Evolutionary conservation across 1,284 basidiomycete genomes (phyloP).

Genomic region (Sporisorium scitamineum): DNA sequence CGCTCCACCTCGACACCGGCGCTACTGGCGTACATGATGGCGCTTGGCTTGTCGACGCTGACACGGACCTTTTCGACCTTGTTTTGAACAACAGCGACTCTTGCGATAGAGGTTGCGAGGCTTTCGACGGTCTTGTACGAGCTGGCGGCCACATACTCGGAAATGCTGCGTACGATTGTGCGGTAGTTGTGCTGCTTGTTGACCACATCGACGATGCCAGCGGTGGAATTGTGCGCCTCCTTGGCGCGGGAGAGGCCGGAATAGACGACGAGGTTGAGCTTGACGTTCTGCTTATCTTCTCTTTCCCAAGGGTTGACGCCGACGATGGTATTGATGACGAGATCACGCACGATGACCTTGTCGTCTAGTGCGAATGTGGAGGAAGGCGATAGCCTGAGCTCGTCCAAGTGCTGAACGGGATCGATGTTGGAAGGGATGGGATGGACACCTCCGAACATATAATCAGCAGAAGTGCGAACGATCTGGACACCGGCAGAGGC

Average conservation of each 20-base stretch:
- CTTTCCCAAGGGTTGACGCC: conserved; percentile 82
- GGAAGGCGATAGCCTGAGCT: conserved; percentile 42
- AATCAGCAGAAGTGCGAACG: conserved; percentile 53
- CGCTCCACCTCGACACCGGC: conserved; percentile 77
- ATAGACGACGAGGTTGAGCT: conserved; percentile 74
- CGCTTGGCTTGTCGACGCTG: conserved; percentile 81
- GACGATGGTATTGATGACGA: conserved; percentile 76
- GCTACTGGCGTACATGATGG: conserved; percentile 78
- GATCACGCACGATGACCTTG: conserved; percentile 72
- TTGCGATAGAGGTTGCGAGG: conserved; percentile 76
- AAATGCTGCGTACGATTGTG: conserved; percentile 61
- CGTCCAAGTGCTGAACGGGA: conserved; percentile 20
- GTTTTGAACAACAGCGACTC: conserved; percentile 70
- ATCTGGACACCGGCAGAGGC: conserved; percentile 72
- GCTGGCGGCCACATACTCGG: conserved; percentile 72
- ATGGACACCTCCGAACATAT: conserved; percentile 36
- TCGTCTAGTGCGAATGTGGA: conserved; percentile 50
- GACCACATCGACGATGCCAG: conserved; percentile 51
- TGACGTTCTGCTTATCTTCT: conserved; percentile 77
- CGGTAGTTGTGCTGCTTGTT: conserved; percentile 49
- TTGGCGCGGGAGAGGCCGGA: conserved; percentile 46
- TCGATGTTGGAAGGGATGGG: conserved; percentile 26
- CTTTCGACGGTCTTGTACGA: conserved; percentile 81
- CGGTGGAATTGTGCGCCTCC: conserved; percentile 17
- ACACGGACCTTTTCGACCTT: conserved; percentile 70